Evolutionary conservation across 139 green algal genomes (phyloP).

Genomic region (Chlorella sp.): DNA sequence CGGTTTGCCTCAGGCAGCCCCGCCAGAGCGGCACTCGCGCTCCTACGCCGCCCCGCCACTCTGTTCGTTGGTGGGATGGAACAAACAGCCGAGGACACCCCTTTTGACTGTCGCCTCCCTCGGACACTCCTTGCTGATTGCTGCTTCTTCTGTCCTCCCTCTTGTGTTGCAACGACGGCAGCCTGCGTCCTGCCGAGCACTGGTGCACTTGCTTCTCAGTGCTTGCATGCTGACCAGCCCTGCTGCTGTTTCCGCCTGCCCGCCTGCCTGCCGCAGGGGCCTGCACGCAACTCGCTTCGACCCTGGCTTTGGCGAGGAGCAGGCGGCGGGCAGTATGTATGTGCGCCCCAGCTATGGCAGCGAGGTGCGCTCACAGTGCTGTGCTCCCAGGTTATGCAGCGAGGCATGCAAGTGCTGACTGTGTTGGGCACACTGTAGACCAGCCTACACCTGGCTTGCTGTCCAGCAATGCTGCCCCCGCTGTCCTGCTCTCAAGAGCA

Average conservation of each 20-base stretch:
- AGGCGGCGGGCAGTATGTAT: slow-evolving; percentile 33
- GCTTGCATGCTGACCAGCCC: neutral
- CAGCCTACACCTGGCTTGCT: no score
- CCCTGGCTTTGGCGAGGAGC: slow-evolving; percentile 44
- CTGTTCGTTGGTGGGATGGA: slow-evolving; percentile 1
- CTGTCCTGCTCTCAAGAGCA: no score
- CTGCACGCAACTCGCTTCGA: slow-evolving; percentile 39
- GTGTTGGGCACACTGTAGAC: no score
- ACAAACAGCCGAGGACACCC: slow-evolving; percentile 11
- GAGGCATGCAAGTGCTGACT: no score
- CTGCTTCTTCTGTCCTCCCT: no score
- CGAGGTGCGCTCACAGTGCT: slow-evolving; percentile 42
- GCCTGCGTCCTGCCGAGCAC: neutral
- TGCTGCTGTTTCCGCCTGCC: no score
- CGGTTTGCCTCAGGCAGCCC: slow-evolving; percentile 38
- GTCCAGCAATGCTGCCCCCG: no score
- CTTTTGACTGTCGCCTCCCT: neutral
- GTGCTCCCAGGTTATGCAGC: no score
- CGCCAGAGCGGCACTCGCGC: slow-evolving; percentile 33
- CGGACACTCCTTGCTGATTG: neutral
- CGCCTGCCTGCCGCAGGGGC: neutral
- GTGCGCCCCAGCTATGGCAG: slow-evolving; percentile 40
- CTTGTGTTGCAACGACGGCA: no score
- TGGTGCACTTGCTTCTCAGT: no score
- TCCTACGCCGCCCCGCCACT: slow-evolving; percentile 32